Evolutionary conservation across 805 yeast genomes (phyloP).

Genomic region (Candida bentonensis): DNA sequence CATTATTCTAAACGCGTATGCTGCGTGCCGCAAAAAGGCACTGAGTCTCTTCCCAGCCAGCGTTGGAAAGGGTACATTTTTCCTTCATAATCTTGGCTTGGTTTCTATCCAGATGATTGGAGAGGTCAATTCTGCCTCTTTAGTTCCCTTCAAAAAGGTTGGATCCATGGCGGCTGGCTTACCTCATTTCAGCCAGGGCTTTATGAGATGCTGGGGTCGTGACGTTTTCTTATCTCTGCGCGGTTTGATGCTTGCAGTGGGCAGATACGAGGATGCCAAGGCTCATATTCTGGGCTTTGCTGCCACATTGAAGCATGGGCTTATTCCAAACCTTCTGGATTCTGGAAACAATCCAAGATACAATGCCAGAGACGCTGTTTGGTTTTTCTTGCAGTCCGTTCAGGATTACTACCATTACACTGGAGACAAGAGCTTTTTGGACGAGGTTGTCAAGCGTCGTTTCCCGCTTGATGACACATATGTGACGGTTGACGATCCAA

Average conservation of each 20-base stretch:
- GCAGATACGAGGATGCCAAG: conserved; percentile 66
- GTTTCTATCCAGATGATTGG: conserved; percentile 85
- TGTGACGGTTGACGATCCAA: conserved; percentile 50
- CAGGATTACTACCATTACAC: conserved; percentile 64
- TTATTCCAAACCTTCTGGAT: conserved; percentile 85
- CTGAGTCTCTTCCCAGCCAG: conserved; percentile 38
- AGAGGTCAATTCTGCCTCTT: conserved; percentile 53
- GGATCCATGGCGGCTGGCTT: conserved; percentile 91
- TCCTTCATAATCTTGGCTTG: conserved; percentile 66
- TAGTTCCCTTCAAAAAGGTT: conserved; percentile 42
- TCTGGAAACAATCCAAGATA: conserved; percentile 90
- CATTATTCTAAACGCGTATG: conserved; percentile 70
- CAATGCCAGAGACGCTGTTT: conserved; percentile 93
- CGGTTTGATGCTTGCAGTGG: conserved; percentile 68
- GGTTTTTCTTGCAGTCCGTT: conserved; percentile 84
- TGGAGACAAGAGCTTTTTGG: conserved; percentile 47
- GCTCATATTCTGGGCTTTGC: conserved; percentile 78
- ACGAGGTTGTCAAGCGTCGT: conserved; percentile 64
- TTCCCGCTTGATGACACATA: conserved; percentile 82
- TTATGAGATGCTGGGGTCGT: conserved; percentile 98
- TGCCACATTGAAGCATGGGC: conserved; percentile 82
- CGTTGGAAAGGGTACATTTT: conserved; percentile 49
- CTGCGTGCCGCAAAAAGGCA: conserved; percentile 61
- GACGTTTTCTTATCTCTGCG: conserved; percentile 82
- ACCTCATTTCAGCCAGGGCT: conserved; percentile 82